Evolutionary conservation across 2,329 filamentous ascomycete genomes (phyloP).

Genomic region (Trichoderma koningiopsis): DNA sequence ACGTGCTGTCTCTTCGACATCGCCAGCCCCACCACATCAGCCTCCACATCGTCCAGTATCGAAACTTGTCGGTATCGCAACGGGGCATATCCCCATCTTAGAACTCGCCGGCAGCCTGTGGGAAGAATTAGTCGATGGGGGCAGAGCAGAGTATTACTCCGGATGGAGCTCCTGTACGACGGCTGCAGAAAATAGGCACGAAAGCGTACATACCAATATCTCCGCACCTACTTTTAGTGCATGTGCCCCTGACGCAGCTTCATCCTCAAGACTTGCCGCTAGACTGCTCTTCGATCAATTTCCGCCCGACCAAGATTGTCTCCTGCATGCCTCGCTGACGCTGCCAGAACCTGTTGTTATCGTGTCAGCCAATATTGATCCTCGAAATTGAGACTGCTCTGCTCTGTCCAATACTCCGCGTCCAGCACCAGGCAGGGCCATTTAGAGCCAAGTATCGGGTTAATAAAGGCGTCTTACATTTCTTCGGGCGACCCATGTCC

Average conservation of each 20-base stretch:
- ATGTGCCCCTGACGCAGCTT: constrained; percentile 17
- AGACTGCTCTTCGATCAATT: constrained; percentile 54
- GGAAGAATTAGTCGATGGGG: constrained; percentile 7
- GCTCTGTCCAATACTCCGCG: not conserved
- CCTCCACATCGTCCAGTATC: constrained; percentile 18
- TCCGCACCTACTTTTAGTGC: not conserved
- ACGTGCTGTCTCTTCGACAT: constrained; percentile 11
- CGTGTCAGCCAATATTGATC: constrained; percentile 16
- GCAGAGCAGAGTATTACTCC: not conserved
- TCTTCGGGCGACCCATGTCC: constrained; percentile 56
- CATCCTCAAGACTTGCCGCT: constrained; percentile 22
- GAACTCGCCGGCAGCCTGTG: not conserved
- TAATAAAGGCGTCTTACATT: constrained; percentile 41
- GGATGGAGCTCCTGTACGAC: not conserved
- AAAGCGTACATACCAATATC: not conserved
- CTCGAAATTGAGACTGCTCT: constrained; percentile 2
- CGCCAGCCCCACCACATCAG: constrained; percentile 9
- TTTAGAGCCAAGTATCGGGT: not conserved
- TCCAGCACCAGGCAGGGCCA: not conserved
- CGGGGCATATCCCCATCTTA: constrained; percentile 14
- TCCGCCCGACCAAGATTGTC: constrained; percentile 58
- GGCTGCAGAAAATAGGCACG: not conserved
- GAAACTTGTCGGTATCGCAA: constrained; percentile 15
- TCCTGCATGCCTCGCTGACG: constrained; percentile 61
- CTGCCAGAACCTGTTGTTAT: constrained; percentile 58